Conservation (phyloP, 202 grass and related monocot species). For the Eragrostis tef region DNA sequence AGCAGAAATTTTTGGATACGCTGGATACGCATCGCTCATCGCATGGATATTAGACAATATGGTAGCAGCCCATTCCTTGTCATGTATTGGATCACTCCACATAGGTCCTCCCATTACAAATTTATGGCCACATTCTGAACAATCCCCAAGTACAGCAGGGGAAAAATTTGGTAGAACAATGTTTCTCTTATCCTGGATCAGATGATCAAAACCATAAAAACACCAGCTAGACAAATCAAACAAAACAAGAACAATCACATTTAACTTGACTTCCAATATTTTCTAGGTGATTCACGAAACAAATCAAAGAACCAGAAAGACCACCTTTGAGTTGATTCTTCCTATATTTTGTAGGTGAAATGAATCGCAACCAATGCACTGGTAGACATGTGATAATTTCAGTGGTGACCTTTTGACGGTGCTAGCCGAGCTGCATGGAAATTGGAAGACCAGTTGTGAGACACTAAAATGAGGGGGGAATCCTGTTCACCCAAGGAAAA, state of each 20-base stretch:
- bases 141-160: slow-evolving; percentile 58
- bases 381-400: slow-evolving; percentile 64
- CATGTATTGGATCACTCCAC: slow-evolving; percentile 72
- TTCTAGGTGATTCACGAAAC: too few species aligned
- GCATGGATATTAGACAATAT: slow-evolving; percentile 48
- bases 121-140: slow-evolving; percentile 61
- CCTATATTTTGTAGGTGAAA: slow-evolving; percentile 63
- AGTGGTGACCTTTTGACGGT: slow-evolving; percentile 55
- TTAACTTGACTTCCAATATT: too few species aligned
- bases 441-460: slow-evolving; percentile 12
- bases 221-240: slow-evolving; percentile 22
- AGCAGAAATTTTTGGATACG: slow-evolving; percentile 64
- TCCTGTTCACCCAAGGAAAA: slow-evolving; percentile 2
- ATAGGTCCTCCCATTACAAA: slow-evolving; percentile 71
- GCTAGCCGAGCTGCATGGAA: slow-evolving; percentile 60
- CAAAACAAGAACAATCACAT: neutral
- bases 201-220: slow-evolving; percentile 23
- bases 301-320: neutral
- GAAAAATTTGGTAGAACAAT: slow-evolving; percentile 54
- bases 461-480: slow-evolving; percentile 15
- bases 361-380: slow-evolving; percentile 66
- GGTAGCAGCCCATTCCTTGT: slow-evolving; percentile 59
- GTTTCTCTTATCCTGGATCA: slow-evolving; percentile 52
- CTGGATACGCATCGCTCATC: slow-evolving; percentile 49
- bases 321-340: slow-evolving; percentile 55